Evolutionary conservation across 2,329 filamentous ascomycete genomes (phyloP).

Genomic region (Phialophora macrospora): DNA sequence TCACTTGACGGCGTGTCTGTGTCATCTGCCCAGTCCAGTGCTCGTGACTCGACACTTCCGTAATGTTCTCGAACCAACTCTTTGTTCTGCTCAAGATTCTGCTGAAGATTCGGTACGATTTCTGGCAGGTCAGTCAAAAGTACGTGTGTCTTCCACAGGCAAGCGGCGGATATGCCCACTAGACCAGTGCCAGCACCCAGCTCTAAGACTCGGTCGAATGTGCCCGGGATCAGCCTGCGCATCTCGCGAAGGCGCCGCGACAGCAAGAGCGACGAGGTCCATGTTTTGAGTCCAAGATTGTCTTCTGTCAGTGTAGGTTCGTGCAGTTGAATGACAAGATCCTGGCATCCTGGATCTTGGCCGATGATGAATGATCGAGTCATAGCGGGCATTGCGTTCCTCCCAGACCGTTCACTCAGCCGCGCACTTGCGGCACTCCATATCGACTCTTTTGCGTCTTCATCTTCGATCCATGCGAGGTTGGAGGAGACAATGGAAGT

Average conservation of each 20-base stretch:
- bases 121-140: conserved; percentile 79
- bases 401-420: conserved; percentile 83
- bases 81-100: conserved; percentile 71
- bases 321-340: conserved; percentile 72
- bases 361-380: conserved; percentile 64
- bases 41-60: conserved; percentile 57
- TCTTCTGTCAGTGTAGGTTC: conserved; percentile 89
- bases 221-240: conserved; percentile 26
- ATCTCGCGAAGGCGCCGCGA: conserved; percentile 67
- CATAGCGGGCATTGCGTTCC: conserved; percentile 69
- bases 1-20: conserved; percentile 41
- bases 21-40: conserved; percentile 71
- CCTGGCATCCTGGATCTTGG: conserved; percentile 31
- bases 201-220: conserved; percentile 63
- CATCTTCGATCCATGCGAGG: conserved; percentile 52
- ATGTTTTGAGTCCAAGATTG: conserved; percentile 90
- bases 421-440: conserved; percentile 81
- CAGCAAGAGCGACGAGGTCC: conserved; percentile 88
- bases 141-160: conserved; percentile 68
- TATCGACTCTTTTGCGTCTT: conserved; percentile 50
- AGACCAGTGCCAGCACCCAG: conserved; percentile 89
- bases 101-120: conserved; percentile 81
- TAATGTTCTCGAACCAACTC: conserved; percentile 59
- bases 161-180: conserved; percentile 83
- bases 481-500: conserved; percentile 54